These are phyloP conservation scores for Yarrowia divulgata DNA, from an alignment of 805 yeast species.

Conservation along the genomic window DNA sequence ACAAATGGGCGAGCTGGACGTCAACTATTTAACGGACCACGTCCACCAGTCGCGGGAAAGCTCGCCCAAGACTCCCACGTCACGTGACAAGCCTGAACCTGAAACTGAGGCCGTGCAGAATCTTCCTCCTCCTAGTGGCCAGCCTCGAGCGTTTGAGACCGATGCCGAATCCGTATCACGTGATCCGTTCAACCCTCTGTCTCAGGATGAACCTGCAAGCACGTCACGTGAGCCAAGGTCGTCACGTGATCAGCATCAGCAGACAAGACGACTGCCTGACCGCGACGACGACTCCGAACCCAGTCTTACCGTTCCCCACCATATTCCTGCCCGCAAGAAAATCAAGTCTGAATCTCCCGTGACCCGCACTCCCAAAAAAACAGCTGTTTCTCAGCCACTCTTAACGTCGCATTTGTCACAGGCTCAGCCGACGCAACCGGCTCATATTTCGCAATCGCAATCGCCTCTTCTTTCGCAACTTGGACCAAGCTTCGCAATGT, in stretches of 20 bases:
- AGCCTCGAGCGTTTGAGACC: not conserved
- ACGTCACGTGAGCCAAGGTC: too few species aligned
- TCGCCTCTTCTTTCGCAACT: not conserved
- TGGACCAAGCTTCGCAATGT: not conserved
- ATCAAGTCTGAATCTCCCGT: slow-evolving; percentile 5
- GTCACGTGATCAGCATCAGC: too few species aligned
- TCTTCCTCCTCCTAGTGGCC: not conserved
- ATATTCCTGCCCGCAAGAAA: not conserved
- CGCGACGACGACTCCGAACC: too few species aligned
- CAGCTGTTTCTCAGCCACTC: not conserved
- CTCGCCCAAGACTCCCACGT: too few species aligned
- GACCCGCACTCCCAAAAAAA: not conserved
- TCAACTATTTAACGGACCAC: too few species aligned
- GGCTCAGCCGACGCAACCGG: too few species aligned
- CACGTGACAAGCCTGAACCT: not conserved
- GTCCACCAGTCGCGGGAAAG: not conserved
- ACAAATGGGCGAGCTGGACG: not conserved
- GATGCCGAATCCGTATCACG: too few species aligned
- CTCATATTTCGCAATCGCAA: not conserved
- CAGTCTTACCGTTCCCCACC: not conserved
- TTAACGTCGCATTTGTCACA: too few species aligned
- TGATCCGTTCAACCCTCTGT: too few species aligned
- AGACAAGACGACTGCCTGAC: too few species aligned
- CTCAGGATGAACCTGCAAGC: too few species aligned
- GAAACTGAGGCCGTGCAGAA: not conserved